Percentiles rank a stretch among this genome's conserved stretches.
Conservation (phyloP, 345 rosid species). For the Gynandropsis gynandra region DNA sequence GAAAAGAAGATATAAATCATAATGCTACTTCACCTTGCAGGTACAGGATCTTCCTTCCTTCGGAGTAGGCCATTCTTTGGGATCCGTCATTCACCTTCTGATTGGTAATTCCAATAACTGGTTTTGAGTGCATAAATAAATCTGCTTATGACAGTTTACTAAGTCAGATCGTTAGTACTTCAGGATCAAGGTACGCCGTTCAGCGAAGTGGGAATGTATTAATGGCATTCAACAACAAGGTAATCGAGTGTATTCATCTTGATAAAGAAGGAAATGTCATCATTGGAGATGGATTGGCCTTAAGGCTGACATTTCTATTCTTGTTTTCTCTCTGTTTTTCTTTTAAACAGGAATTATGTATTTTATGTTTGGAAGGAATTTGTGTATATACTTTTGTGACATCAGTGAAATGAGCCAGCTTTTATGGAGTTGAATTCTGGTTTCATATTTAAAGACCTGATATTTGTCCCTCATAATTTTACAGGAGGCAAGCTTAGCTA, state of each 20-base stretch:
- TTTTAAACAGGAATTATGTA: background rate
- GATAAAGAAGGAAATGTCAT: background rate
- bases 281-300: background rate
- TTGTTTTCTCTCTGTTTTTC: background rate
- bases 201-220: conserved; percentile 78
- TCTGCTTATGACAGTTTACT: conserved; percentile 21
- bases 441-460: conserved; percentile 4
- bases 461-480: conserved; percentile 15
- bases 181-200: conserved; percentile 95
- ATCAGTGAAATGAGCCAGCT: too few species aligned
- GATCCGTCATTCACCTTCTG: conserved; percentile 90
- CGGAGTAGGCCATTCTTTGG: conserved; percentile 94
- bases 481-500: conserved; percentile 84
- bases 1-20: conserved; percentile 5
- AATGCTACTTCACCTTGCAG: conserved; percentile 27
- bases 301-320: too few species aligned
- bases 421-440: too few species aligned
- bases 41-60: conserved; percentile 84
- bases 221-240: conserved; percentile 97
- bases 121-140: conserved; percentile 9
- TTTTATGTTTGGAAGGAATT: too few species aligned
- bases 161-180: conserved; percentile 21
- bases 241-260: conserved; percentile 26
- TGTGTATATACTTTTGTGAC: background rate
- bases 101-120: conserved; percentile 47